Evolutionary conservation across 1,139 yeast species (phyloP).

Genomic region (Entelexis sorbosivorans): DNA sequence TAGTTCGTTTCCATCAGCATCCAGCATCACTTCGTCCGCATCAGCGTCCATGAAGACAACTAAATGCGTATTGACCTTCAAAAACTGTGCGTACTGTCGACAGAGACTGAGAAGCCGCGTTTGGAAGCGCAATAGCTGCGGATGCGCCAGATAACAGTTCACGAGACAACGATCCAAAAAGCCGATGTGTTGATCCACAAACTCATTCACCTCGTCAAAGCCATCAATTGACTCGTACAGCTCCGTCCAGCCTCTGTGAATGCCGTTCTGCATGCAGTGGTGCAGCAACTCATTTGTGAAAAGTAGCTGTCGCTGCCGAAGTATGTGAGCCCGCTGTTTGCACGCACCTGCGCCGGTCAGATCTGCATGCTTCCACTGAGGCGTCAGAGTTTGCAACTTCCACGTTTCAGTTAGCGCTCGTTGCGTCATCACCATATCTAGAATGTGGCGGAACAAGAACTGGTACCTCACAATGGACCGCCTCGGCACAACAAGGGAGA

Average conservation of each 20-base stretch:
- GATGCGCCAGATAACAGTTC: slow-evolving; percentile 58
- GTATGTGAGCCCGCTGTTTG: slow-evolving; percentile 46
- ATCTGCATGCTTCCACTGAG: slow-evolving; percentile 51
- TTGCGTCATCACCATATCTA: slow-evolving; percentile 52
- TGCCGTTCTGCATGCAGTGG: slow-evolving; percentile 51
- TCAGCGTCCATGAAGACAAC: slow-evolving; percentile 3
- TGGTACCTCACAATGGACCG: slow-evolving; percentile 72
- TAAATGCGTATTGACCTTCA: slow-evolving; percentile 3
- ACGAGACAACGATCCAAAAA: slow-evolving; percentile 55
- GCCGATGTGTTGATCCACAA: slow-evolving; percentile 44
- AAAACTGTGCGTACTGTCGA: slow-evolving; percentile 11
- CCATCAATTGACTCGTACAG: slow-evolving; percentile 31
- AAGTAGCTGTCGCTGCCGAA: slow-evolving; percentile 53
- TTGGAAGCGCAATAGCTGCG: slow-evolving; percentile 38
- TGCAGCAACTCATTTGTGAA: slow-evolving; percentile 47
- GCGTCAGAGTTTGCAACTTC: slow-evolving; percentile 58
- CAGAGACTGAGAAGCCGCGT: slow-evolving; percentile 12
- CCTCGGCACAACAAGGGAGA: slow-evolving; percentile 60
- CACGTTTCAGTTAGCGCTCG: slow-evolving; percentile 55
- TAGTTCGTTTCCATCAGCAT: slow-evolving; percentile 5
- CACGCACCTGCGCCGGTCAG: slow-evolving; percentile 40
- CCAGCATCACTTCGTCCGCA: not conserved
- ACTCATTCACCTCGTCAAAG: slow-evolving; percentile 40
- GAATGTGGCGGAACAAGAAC: slow-evolving; percentile 60
- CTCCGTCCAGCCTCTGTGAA: slow-evolving; percentile 45